A percentile compares a stretch with the other conserved stretches of the same genome.
Evolutionary conservation across 2,329 filamentous ascomycete genomes (phyloP).

Genomic region (Alternaria brassicae): DNA sequence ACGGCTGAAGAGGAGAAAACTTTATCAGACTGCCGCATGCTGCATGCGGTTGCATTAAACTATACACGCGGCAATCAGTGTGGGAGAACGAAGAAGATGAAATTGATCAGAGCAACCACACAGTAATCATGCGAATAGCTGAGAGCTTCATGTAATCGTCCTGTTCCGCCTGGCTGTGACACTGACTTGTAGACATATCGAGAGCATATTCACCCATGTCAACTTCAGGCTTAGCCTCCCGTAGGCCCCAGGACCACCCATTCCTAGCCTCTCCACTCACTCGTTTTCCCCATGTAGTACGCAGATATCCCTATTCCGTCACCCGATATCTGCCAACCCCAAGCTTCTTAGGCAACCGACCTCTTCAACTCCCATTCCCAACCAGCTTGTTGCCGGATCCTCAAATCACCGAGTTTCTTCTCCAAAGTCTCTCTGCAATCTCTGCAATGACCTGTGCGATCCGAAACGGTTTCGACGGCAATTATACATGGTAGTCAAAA

Average conservation of each 20-base stretch:
- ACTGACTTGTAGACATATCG: not conserved
- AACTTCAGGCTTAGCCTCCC: not conserved
- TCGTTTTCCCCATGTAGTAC: not conserved
- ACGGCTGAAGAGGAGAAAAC: not conserved
- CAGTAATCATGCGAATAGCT: not conserved
- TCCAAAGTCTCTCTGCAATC: not conserved
- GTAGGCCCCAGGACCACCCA: not conserved
- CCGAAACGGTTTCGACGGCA: not conserved
- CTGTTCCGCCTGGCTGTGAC: not conserved
- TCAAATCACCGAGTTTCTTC: not conserved
- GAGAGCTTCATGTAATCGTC: not conserved
- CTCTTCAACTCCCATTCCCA: not conserved
- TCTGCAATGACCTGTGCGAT: not conserved
- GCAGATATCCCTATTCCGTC: not conserved
- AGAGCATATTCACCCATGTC: not conserved
- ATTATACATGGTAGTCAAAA: not conserved
- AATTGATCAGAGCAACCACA: not conserved
- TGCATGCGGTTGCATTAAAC: not conserved
- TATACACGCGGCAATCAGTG: not conserved
- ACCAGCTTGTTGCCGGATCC: not conserved
- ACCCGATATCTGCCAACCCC: not conserved
- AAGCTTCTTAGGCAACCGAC: not conserved
- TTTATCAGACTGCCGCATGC: not conserved
- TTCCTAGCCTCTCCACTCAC: not conserved
- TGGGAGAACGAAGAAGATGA: not conserved